phyloP scores from a whole-genome alignment of 805 yeast species.

The Suhomyces faveliae region DNA sequence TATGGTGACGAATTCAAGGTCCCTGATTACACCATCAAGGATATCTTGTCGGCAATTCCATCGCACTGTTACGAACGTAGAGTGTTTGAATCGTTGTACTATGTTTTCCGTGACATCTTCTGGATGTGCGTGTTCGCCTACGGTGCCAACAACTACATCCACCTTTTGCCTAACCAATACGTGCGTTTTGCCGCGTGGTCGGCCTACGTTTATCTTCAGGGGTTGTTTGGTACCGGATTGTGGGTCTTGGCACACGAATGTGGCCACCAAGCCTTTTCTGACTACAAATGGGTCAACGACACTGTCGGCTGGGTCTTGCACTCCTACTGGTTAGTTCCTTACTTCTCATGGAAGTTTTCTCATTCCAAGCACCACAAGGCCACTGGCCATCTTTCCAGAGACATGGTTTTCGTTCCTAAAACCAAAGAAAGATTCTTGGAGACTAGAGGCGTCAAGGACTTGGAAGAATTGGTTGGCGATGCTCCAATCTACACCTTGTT shows the following conservation, averaged over 20 bases:
- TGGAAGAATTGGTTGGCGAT: constrained; percentile 52
- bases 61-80: constrained; percentile 59
- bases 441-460: constrained; percentile 27
- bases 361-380: constrained; percentile 65
- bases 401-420: constrained; percentile 59
- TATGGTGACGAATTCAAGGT: constrained; percentile 54
- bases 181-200: constrained; percentile 44
- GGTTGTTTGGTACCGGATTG: constrained; percentile 55
- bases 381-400: constrained; percentile 59
- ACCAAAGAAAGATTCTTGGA: constrained; percentile 47
- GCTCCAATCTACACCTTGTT: constrained; percentile 50
- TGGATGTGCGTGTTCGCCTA: constrained; percentile 44
- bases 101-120: constrained; percentile 52
- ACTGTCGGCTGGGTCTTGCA: constrained; percentile 61
- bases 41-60: constrained; percentile 57
- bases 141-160: constrained; percentile 44
- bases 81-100: constrained; percentile 46
- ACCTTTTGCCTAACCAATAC: constrained; percentile 15
- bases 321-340: constrained; percentile 57
- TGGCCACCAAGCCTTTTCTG: constrained; percentile 63
- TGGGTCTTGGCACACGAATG: constrained; percentile 68
- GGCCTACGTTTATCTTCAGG: constrained; percentile 38
- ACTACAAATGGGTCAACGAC: constrained; percentile 52
- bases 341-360: constrained; percentile 60
- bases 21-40: constrained; percentile 62